phyloP scores from a whole-genome alignment of 1,284 basidiomycete genomes.

The Cryptococcus sp. region DNA sequence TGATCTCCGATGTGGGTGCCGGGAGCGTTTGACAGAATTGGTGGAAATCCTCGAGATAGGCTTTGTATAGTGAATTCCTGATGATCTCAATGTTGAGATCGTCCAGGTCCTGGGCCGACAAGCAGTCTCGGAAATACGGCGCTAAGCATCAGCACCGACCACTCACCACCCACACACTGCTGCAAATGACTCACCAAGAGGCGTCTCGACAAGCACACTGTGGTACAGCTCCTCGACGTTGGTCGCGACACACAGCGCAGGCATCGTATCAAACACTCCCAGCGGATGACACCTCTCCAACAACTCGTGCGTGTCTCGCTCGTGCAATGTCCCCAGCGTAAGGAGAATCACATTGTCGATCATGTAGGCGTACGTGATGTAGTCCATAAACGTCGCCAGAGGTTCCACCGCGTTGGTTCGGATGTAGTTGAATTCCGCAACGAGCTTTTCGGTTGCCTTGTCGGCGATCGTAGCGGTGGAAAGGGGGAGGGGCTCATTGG shows the following conservation, averaged over 20 bases:
- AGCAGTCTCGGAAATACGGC: conserved; percentile 93
- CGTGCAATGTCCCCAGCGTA: conserved; percentile 95
- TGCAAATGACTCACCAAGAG: conserved; percentile 61
- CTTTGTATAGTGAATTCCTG: conserved; percentile 99
- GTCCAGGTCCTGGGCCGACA: conserved; percentile 92
- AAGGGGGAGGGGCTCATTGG: conserved; percentile 92
- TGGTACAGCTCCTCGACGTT: conserved; percentile 99
- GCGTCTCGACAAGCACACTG: conserved; percentile 94
- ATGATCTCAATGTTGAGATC: conserved; percentile 99
- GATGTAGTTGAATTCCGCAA: conserved; percentile 95
- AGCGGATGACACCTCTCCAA: conserved; percentile 95
- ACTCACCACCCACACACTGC: neutral
- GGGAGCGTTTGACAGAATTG: conserved; percentile 73
- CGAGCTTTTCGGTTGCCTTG: conserved; percentile 89
- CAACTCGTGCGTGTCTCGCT: conserved; percentile 94
- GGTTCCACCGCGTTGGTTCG: conserved; percentile 87
- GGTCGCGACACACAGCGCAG: conserved; percentile 95
- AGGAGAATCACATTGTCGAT: conserved; percentile 98
- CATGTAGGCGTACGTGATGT: conserved; percentile 98
- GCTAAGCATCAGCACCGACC: conserved; percentile 51
- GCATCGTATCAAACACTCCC: conserved; percentile 97
- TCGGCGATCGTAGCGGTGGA: conserved; percentile 93
- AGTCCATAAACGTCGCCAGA: conserved; percentile 89
- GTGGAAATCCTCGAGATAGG: conserved; percentile 97
- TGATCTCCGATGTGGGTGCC: conserved; percentile 78